Conservation (phyloP, 2,329 filamentous ascomycete genomes). For the Fusarium beomiforme region DNA sequence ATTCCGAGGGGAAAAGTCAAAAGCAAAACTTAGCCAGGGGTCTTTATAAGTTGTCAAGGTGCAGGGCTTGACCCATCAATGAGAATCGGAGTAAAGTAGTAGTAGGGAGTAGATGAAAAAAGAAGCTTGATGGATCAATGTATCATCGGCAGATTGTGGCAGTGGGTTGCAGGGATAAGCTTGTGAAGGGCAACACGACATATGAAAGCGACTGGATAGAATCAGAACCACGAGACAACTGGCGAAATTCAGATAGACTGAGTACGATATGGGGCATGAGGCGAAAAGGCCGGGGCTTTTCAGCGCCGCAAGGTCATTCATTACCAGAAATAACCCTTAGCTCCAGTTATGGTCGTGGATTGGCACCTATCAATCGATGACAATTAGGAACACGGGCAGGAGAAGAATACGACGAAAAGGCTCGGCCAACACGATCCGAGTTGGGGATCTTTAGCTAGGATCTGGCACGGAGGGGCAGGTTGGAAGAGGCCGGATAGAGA, state of each 20-base stretch:
- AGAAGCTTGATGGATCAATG: constrained; percentile 29
- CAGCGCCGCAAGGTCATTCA: constrained; percentile 20
- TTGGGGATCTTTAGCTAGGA: constrained; percentile 15
- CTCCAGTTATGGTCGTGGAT: constrained; percentile 18
- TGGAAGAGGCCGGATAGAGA: neutral
- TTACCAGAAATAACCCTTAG: neutral
- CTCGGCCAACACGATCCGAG: constrained; percentile 14
- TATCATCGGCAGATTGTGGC: constrained; percentile 13
- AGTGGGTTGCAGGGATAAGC: constrained; percentile 29
- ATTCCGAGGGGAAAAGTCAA: constrained; percentile 22
- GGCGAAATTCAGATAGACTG: constrained; percentile 24
- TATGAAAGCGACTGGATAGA: constrained; percentile 25
- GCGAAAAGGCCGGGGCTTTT: constrained; percentile 16
- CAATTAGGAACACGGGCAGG: constrained; percentile 13
- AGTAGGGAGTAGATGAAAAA: constrained; percentile 11
- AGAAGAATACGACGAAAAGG: constrained; percentile 10
- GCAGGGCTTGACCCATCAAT: constrained; percentile 10
- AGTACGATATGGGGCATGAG: constrained; percentile 18
- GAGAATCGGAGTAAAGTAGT: constrained; percentile 1
- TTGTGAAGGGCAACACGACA: constrained; percentile 34
- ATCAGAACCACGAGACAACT: constrained; percentile 16
- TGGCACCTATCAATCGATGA: constrained; percentile 1
- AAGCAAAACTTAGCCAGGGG: constrained; percentile 34
- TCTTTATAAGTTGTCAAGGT: constrained; percentile 26
- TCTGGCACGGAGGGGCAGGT: constrained; percentile 14